Percentiles rank a stretch among this genome's conserved stretches.
These are phyloP conservation scores for Flaveria robusta DNA, from an alignment of 129 eudicot species.

Conservation along the genomic window DNA sequence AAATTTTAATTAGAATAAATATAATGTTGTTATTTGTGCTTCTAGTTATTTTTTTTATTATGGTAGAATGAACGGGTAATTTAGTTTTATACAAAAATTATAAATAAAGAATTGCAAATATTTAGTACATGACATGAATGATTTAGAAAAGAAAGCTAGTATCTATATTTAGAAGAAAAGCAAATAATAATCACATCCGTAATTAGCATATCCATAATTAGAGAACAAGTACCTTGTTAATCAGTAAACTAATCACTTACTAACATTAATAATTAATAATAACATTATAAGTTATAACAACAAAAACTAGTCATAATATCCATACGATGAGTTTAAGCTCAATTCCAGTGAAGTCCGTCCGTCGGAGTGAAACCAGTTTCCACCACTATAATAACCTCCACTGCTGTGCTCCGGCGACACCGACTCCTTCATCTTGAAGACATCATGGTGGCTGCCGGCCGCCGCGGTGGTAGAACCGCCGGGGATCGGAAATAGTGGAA, in stretches of 20 bases:
- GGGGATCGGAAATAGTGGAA: slow-evolving; percentile 85
- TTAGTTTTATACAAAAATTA: too few relatives aligned
- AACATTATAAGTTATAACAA: too few relatives aligned
- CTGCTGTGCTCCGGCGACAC: slow-evolving; percentile 11
- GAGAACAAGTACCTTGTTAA: slow-evolving; percentile 13
- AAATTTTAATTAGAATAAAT: too few relatives aligned
- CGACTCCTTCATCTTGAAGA: slow-evolving; percentile 22
- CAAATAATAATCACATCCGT: slow-evolving; percentile 5
- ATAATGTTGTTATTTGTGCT: too few relatives aligned
- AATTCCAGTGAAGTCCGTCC: slow-evolving; percentile 75
- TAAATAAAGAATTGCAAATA: too few relatives aligned
- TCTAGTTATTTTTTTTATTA: too few relatives aligned
- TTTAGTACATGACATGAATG: neutral
- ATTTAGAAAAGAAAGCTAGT: neutral
- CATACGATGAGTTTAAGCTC: slow-evolving; percentile 63
- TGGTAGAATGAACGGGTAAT: too few relatives aligned
- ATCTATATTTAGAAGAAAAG: neutral
- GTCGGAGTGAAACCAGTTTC: slow-evolving; percentile 44
- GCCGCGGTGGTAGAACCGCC: slow-evolving; percentile 37
- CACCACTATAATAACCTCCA: slow-evolving; percentile 34
- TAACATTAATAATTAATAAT: neutral
- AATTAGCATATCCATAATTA: slow-evolving; percentile 14
- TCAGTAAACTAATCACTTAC: slow-evolving; percentile 9
- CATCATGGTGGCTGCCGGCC: slow-evolving; percentile 23
- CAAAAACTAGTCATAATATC: slow-evolving; percentile 34